Conservation (phyloP, 2,329 filamentous ascomycete species). For the Fusarium austroafricanum region DNA sequence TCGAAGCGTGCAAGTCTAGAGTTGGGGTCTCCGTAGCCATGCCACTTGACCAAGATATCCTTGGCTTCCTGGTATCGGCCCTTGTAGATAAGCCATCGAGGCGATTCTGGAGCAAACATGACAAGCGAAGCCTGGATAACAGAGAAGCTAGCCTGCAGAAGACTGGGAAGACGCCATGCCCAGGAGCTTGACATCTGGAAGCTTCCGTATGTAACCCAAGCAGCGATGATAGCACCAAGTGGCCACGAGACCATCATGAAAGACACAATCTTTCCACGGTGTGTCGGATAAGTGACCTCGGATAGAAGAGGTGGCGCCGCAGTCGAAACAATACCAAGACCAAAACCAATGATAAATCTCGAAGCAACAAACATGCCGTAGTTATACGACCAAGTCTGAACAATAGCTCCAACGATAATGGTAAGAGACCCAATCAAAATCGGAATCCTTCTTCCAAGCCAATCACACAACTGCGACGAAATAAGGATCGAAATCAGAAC, state of each 20-base stretch:
- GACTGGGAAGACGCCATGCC: conserved; percentile 63
- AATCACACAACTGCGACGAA: conserved; percentile 46
- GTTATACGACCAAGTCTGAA: conserved; percentile 48
- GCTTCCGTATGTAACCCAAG: conserved; percentile 55
- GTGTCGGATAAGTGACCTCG: conserved; percentile 52
- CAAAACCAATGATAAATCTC: conserved; percentile 52
- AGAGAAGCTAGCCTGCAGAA: conserved; percentile 56
- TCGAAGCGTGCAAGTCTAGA: conserved; percentile 31
- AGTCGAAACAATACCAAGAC: conserved; percentile 53
- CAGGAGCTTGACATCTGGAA: conserved; percentile 54
- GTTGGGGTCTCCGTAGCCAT: conserved; percentile 35
- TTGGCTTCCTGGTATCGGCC: conserved; percentile 39
- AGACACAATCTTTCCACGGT: conserved; percentile 49
- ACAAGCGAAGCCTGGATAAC: conserved; percentile 15
- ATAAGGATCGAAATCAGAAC: conserved; percentile 43
- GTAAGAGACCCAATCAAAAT: conserved; percentile 45
- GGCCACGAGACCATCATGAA: conserved; percentile 45
- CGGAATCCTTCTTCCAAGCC: conserved; percentile 43
- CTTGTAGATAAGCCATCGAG: conserved; percentile 45
- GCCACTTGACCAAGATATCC: conserved; percentile 40
- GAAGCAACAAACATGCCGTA: conserved; percentile 52
- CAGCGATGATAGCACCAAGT: conserved; percentile 35
- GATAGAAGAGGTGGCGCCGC: conserved; percentile 51
- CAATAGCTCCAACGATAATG: conserved; percentile 46
- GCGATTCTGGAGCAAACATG: conserved; percentile 38